Evolutionary conservation across 2,329 filamentous ascomycete species (phyloP).

Genomic region (Colletotrichum musicola): DNA sequence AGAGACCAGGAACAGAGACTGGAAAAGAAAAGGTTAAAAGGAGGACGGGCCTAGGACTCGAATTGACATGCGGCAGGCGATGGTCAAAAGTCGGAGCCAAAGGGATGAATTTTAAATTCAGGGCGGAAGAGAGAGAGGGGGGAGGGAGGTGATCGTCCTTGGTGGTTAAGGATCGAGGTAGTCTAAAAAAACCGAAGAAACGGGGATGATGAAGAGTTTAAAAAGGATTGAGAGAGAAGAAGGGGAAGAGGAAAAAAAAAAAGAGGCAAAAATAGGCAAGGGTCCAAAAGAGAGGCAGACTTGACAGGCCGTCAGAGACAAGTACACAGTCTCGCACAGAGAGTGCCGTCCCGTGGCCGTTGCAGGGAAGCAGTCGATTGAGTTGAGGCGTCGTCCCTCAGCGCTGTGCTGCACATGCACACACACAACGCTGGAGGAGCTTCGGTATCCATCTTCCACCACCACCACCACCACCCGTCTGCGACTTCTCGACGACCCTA

Average conservation of each 20-base stretch:
- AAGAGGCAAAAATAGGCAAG: slow-evolving; percentile 36
- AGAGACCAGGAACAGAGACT: not conserved
- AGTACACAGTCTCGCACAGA: not conserved
- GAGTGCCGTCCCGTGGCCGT: not conserved
- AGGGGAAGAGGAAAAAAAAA: slow-evolving; percentile 20
- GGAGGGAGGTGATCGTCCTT: slow-evolving; percentile 16
- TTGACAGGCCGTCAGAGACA: slow-evolving; percentile 20
- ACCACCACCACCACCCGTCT: not conserved
- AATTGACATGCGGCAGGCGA: slow-evolving; percentile 34
- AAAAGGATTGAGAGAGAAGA: slow-evolving; percentile 13
- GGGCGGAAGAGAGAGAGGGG: not conserved
- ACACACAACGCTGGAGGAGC: too few relatives aligned
- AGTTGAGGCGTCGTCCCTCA: slow-evolving; percentile 35
- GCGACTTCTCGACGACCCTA: slow-evolving; percentile 16
- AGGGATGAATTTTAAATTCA: slow-evolving; percentile 24
- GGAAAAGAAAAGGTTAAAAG: slow-evolving; percentile 14
- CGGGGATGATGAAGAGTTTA: slow-evolving; percentile 34
- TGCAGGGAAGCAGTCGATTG: slow-evolving; percentile 37
- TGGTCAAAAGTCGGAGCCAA: slow-evolving; percentile 15
- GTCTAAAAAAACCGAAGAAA: slow-evolving; percentile 18
- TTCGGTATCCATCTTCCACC: not conserved
- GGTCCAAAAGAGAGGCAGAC: slow-evolving; percentile 26
- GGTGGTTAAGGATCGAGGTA: slow-evolving; percentile 12
- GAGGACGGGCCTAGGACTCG: slow-evolving; percentile 10
- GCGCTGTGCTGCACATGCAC: slow-evolving; percentile 11